Percentiles rank a stretch among this genome's conserved stretches.
Evolutionary conservation across 2,329 filamentous ascomycete species (phyloP).

Genomic region (Cryphonectria japonica): DNA sequence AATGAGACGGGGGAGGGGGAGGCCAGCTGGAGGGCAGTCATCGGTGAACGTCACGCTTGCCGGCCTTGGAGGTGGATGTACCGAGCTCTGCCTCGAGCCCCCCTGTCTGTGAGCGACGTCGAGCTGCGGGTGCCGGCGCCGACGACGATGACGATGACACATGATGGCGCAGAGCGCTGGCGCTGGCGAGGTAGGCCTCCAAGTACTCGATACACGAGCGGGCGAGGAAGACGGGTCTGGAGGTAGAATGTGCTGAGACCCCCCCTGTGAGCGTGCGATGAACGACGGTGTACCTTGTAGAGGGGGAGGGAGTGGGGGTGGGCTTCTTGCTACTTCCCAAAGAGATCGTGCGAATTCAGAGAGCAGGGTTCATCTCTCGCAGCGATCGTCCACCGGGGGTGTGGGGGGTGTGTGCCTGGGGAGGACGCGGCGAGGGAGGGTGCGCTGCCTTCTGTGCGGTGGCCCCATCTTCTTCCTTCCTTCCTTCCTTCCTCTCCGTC

Average conservation of each 20-base stretch:
- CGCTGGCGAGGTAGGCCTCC: not conserved
- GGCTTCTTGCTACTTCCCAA: not conserved
- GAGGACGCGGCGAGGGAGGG: too few relatives aligned
- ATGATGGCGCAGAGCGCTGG: not conserved
- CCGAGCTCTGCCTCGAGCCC: not conserved
- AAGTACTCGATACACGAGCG: not conserved
- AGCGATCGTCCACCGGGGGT: too few relatives aligned
- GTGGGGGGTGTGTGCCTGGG: too few relatives aligned
- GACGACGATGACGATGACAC: not conserved
- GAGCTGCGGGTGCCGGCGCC: not conserved
- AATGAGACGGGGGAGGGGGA: too few relatives aligned
- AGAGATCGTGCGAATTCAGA: too few relatives aligned
- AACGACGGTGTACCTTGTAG: not conserved
- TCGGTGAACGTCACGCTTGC: not conserved
- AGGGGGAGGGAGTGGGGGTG: too few relatives aligned
- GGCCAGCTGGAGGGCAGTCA: not conserved
- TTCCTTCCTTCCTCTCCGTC: too few relatives aligned
- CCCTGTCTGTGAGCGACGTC: not conserved
- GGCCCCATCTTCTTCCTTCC: too few relatives aligned
- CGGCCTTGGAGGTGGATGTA: not conserved
- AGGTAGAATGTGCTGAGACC: not conserved
- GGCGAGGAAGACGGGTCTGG: not conserved
- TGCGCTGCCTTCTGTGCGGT: too few relatives aligned
- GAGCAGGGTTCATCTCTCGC: too few relatives aligned
- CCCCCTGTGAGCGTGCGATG: not conserved